Conservation (phyloP, 2,329 filamentous ascomycete genomes). For the Aaosphaeria arxii region DNA sequence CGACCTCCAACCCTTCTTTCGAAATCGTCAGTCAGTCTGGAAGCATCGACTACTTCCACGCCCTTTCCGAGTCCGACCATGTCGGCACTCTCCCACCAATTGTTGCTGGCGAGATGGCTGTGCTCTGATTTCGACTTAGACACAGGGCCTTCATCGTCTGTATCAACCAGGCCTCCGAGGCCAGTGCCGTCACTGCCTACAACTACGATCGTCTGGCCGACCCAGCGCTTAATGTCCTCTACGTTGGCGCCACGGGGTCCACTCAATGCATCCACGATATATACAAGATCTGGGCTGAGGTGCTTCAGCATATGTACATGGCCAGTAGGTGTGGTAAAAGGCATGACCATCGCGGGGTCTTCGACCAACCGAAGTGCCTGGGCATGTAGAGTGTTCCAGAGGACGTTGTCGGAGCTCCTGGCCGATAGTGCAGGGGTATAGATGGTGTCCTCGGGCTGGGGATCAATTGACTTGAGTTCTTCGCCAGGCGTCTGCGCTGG, state of each 20-base stretch:
- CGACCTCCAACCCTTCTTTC: constrained; percentile 68
- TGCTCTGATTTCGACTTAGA: constrained; percentile 29
- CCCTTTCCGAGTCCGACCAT: constrained; percentile 83
- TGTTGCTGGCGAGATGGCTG: constrained; percentile 37
- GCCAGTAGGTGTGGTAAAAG: constrained; percentile 79
- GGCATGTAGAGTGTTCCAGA: constrained; percentile 76
- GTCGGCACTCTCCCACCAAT: constrained; percentile 78
- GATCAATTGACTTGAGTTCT: constrained; percentile 48
- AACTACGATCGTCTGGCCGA: constrained; percentile 60
- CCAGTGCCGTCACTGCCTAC: constrained; percentile 49
- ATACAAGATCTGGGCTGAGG: constrained; percentile 79
- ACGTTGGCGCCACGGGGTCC: constrained; percentile 73
- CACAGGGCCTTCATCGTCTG: constrained; percentile 55
- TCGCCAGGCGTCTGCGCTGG: constrained; percentile 66
- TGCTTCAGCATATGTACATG: constrained; percentile 85
- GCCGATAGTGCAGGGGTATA: constrained; percentile 35
- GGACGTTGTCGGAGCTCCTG: constrained; percentile 42
- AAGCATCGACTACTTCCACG: constrained; percentile 81
- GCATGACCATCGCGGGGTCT: constrained; percentile 81
- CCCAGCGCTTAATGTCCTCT: constrained; percentile 62
- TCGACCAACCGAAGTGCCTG: constrained; percentile 79
- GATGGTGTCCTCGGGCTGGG: constrained; percentile 42
- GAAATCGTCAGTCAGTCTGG: constrained; percentile 84
- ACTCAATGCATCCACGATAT: constrained; percentile 80
- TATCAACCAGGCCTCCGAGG: constrained; percentile 52